phyloP scores from a whole-genome alignment of 2,329 filamentous ascomycete species.

The Cordyceps fumosorosea region DNA sequence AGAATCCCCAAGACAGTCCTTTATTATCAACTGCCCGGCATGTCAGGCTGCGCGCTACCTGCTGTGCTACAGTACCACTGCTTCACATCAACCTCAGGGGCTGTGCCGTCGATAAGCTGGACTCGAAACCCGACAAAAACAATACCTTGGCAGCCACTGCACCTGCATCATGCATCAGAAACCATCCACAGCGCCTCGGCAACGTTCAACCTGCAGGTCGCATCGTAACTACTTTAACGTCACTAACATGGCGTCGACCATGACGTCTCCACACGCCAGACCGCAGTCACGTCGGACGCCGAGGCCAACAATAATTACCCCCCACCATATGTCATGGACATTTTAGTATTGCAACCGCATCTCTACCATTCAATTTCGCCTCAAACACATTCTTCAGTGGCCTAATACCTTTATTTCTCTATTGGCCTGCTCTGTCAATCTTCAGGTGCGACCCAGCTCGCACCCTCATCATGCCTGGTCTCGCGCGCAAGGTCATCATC shows the following conservation, averaged over 20 bases:
- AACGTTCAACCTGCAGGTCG: not conserved
- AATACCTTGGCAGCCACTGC: not conserved
- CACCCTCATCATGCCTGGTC: slow-evolving; percentile 54
- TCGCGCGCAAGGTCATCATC: slow-evolving; percentile 74
- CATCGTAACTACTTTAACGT: not conserved
- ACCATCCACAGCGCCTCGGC: not conserved
- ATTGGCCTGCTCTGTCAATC: not conserved
- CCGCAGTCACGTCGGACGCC: slow-evolving; percentile 13
- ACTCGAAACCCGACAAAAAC: not conserved
- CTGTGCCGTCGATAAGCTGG: not conserved
- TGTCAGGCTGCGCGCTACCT: too few relatives aligned
- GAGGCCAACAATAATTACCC: slow-evolving; percentile 1
- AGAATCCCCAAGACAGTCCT: too few relatives aligned
- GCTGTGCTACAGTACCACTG: too few relatives aligned
- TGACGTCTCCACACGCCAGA: slow-evolving; percentile 14
- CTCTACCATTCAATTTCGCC: not conserved
- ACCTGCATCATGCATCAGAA: not conserved
- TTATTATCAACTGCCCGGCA: too few relatives aligned
- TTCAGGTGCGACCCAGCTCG: not conserved
- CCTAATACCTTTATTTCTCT: not conserved
- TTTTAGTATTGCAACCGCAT: not conserved
- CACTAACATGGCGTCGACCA: not conserved
- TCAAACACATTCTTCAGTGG: not conserved
- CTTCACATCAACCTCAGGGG: too few relatives aligned
- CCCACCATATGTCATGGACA: slow-evolving; percentile 9